phyloP scores from a whole-genome alignment of 2,329 filamentous ascomycete species.

The Fonsecaea erecta region DNA sequence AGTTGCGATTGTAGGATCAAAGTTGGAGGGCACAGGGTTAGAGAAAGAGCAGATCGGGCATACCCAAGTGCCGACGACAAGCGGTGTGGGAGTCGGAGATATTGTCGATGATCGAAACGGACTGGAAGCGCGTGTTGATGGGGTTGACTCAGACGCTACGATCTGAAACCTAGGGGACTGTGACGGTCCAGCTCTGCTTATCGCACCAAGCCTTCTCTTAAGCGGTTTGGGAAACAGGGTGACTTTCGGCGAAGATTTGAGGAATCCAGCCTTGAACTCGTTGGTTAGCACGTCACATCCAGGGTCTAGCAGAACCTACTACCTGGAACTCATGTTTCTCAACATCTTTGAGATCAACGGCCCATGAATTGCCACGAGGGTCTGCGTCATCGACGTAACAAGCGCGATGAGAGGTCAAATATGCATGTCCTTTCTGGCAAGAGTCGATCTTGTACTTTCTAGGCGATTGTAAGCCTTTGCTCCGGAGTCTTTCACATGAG shows the following conservation, averaged over 20 bases:
- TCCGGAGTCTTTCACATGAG: not conserved
- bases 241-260: constrained; percentile 94
- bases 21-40: constrained; percentile 90
- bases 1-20: constrained; percentile 81
- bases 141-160: constrained; percentile 39
- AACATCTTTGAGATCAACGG: constrained; percentile 86
- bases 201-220: constrained; percentile 66
- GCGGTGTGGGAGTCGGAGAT: constrained; percentile 44
- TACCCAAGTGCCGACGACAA: constrained; percentile 76
- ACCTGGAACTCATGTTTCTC: constrained; percentile 90
- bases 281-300: constrained; percentile 28
- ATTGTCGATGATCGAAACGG: constrained; percentile 44
- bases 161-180: constrained; percentile 34
- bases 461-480: constrained; percentile 9
- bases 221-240: constrained; percentile 81
- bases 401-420: constrained; percentile 90
- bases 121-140: constrained; percentile 40
- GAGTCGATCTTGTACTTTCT: constrained; percentile 95
- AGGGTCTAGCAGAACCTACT: constrained; percentile 39
- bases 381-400: constrained; percentile 93
- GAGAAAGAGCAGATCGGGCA: constrained; percentile 96
- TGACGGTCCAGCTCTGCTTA: constrained; percentile 52
- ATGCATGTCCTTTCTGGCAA: constrained; percentile 94
- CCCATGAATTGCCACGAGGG: constrained; percentile 80
- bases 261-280: constrained; percentile 72